Evolutionary conservation across 2,329 filamentous ascomycete species (phyloP).

Genomic region (Paramyrothecium roridum): DNA sequence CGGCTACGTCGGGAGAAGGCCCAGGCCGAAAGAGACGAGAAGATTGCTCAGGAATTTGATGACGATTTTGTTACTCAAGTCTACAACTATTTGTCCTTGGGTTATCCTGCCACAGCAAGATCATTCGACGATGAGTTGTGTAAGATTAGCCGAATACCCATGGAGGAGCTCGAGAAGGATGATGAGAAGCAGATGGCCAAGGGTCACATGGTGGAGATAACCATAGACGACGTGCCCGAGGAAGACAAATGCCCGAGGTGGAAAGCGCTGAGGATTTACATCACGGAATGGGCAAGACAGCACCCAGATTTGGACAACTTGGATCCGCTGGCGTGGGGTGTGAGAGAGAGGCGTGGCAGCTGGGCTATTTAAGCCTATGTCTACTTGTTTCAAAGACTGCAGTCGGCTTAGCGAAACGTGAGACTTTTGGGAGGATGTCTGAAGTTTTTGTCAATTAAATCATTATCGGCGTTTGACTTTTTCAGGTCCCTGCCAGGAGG

Average conservation of each 20-base stretch:
- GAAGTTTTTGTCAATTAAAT: not conserved
- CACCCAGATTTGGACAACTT: constrained; percentile 69
- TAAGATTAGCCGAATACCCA: constrained; percentile 69
- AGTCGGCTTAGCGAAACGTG: too few relatives aligned
- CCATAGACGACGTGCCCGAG: constrained; percentile 35
- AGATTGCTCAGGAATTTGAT: constrained; percentile 66
- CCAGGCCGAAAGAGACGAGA: constrained; percentile 47
- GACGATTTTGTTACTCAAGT: constrained; percentile 91
- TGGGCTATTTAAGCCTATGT: constrained; percentile 58
- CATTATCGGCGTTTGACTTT: not conserved
- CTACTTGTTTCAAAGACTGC: too few relatives aligned
- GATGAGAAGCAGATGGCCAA: constrained; percentile 61
- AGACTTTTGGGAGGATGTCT: too few relatives aligned
- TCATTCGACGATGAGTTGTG: constrained; percentile 82
- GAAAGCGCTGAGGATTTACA: constrained; percentile 79
- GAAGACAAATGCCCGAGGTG: constrained; percentile 66
- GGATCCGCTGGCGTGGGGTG: constrained; percentile 63
- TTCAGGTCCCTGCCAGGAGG: not conserved
- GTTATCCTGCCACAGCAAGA: constrained; percentile 82
- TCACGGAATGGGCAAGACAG: constrained; percentile 85
- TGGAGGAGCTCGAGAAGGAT: constrained; percentile 68
- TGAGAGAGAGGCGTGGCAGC: constrained; percentile 63
- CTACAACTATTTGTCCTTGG: constrained; percentile 93
- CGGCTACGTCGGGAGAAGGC: constrained; percentile 47
- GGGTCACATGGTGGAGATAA: constrained; percentile 69